Percentiles rank a stretch among this genome's conserved stretches.
Evolutionary conservation across 108 stramenopile genomes (phyloP).

Genomic region (Skeletonema grethae): DNA sequence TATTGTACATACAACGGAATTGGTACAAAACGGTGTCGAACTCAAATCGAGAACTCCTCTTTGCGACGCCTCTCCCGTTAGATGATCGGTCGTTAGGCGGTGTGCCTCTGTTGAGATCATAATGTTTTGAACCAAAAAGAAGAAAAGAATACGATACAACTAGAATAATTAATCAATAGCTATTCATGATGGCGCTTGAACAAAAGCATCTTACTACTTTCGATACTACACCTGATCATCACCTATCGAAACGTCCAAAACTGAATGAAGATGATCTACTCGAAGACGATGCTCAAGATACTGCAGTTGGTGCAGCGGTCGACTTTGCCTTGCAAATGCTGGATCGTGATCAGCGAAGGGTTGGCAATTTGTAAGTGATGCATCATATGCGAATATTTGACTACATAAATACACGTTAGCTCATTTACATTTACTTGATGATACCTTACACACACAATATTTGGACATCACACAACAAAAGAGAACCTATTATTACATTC

Average conservation of each 20-base stretch:
- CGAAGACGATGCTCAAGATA: constrained; percentile 15
- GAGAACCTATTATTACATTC: constrained; percentile 27
- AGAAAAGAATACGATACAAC: not conserved
- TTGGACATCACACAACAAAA: not conserved
- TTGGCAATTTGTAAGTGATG: no score
- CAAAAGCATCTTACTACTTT: not conserved
- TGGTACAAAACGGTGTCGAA: not conserved
- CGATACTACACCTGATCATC: not conserved
- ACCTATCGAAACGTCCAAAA: constrained; percentile 15
- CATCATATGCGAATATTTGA: no score
- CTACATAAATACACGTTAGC: no score
- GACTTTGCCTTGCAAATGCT: constrained; percentile 36
- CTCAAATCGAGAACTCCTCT: not conserved
- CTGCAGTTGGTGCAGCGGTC: constrained; percentile 13
- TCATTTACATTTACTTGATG: no score
- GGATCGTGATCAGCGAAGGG: not conserved
- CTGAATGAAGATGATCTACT: not conserved
- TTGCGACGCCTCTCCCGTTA: no score
- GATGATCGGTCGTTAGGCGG: no score
- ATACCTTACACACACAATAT: no score
- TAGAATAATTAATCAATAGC: no score
- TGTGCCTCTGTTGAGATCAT: not conserved
- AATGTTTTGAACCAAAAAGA: not conserved
- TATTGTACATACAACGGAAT: not conserved
- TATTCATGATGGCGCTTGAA: not conserved